A percentile compares a stretch with the other conserved stretches of the same genome.
These are phyloP conservation scores for Mycena polygramma DNA, from an alignment of 768 basidiomycete genomes.

Conservation along the genomic window DNA sequence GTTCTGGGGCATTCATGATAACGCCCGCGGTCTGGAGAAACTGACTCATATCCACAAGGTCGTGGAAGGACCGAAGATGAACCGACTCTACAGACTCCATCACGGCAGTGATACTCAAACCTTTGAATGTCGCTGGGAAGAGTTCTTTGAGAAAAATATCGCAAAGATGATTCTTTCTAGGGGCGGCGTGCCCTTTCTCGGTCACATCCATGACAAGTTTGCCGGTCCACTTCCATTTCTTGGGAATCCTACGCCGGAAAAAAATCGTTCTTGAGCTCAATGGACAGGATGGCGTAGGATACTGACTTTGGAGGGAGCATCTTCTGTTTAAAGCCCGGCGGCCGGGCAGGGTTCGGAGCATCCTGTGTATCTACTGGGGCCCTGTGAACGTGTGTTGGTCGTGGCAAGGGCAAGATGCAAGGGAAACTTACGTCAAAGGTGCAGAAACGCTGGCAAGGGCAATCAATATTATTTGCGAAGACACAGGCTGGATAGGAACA, in stretches of 20 bases:
- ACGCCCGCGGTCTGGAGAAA: constrained; percentile 61
- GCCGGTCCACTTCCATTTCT: constrained; percentile 78
- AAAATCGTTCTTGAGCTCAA: too few relatives aligned
- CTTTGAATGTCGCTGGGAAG: constrained; percentile 52
- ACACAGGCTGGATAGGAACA: constrained; percentile 28
- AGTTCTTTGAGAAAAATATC: constrained; percentile 62
- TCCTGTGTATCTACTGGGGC: constrained; percentile 9
- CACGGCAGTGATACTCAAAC: constrained; percentile 64
- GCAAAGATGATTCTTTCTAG: constrained; percentile 58
- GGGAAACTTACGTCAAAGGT: constrained; percentile 47
- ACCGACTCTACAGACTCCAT: constrained; percentile 58
- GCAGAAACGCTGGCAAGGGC: constrained; percentile 47
- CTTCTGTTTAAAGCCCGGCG: constrained; percentile 22
- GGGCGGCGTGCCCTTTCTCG: constrained; percentile 36
- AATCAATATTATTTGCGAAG: constrained; percentile 35
- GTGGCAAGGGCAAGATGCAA: background rate
- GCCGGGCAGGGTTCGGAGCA: constrained; percentile 8
- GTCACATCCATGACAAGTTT: constrained; percentile 59
- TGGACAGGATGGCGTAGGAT: too few relatives aligned
- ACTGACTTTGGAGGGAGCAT: constrained; percentile 23
- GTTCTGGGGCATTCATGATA: constrained; percentile 39
- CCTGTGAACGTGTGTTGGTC: constrained; percentile 3
- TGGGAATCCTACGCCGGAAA: constrained; percentile 58
- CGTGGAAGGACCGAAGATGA: constrained; percentile 61
- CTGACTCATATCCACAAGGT: constrained; percentile 58